Evolutionary conservation across 495 filamentous ascomycete genomes (phyloP), one percentile per base, ranked within the genome.

Genomic region (Staphylotrichum tortipilum): DNA sequence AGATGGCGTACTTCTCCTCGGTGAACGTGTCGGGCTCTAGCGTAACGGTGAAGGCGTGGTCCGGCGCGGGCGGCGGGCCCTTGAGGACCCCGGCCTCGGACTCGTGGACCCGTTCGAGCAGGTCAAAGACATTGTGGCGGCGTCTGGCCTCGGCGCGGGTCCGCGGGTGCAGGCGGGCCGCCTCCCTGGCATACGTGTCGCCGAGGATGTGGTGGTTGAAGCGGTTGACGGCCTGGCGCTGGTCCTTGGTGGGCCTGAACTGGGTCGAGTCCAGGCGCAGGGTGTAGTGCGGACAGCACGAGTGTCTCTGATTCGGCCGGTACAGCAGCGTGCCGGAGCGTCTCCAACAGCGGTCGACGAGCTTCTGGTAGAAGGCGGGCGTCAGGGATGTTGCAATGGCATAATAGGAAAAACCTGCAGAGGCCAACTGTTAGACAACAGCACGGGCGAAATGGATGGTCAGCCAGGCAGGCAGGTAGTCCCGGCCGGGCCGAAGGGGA

Each of bases 251-350:
- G 37, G 91, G 68, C 56, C 80, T 79, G 67, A 86, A 92, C 31
- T 72, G 69, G 10, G 73, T 65, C 6, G 82, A 84, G 61, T 91
- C 83, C 39, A 96, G 75, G 45, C 92, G 83, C 54, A 97, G 82
- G 1, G 89, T 94, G 65, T 97, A 95, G 54, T 95, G 88, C n/a
- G 89, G 88, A 62, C 92, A 98, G 61, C 92, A 98, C 48, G 88
- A 86, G 47, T 81, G 69, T 38, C 69, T 76, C 58, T 83, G 79
- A 66, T 97, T 88, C 47, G 88, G 92, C 56, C 92, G 88, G 72
- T 98, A 98, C 55, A 95, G 78, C n/a, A 91, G 72, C n/a, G 73
- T 79, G 8, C 68, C 77, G 44, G 81, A 96, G 69, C 92, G 78
- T 68, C 92, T 81, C 90, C 90, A 98, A 54, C 89, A 90, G 48